Conservation (phyloP, 129 eudicot genomes). For the Cynara cardunculus region DNA sequence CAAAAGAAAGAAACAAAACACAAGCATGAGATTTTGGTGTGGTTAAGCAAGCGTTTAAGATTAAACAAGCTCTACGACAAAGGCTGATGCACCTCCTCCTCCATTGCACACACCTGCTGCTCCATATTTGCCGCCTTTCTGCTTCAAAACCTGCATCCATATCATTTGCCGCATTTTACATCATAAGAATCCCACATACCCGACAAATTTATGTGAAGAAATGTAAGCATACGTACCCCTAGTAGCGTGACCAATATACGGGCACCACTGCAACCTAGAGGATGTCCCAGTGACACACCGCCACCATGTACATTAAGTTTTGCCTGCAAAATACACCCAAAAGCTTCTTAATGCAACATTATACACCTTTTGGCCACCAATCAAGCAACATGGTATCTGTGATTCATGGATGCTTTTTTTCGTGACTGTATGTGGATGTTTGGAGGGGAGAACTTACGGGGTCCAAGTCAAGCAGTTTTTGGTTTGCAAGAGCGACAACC, state of each 20-base stretch:
- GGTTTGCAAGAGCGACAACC: conserved; percentile 90
- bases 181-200: background rate
- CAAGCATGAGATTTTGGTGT: conserved; percentile 20
- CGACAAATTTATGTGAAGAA: background rate
- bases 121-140: conserved; percentile 80
- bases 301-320: conserved; percentile 87
- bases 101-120: conserved; percentile 95
- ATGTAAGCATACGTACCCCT: conserved; percentile 57
- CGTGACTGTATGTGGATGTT: background rate
- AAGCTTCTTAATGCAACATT: background rate
- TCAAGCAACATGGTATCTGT: no score
- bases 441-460: conserved; percentile 42
- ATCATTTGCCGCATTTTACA: background rate
- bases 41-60: background rate
- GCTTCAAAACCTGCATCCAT: conserved; percentile 56
- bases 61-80: conserved; percentile 76
- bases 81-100: conserved; percentile 95
- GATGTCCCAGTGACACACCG: conserved; percentile 90
- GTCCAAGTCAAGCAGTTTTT: conserved; percentile 68
- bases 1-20: background rate
- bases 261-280: conserved; percentile 97
- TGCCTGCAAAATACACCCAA: conserved; percentile 48
- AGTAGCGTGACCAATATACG: conserved; percentile 76
- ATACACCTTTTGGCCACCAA: background rate
- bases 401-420: background rate